Conservation (phyloP, 768 basidiomycete genomes). For the Serendipita sp. region DNA sequence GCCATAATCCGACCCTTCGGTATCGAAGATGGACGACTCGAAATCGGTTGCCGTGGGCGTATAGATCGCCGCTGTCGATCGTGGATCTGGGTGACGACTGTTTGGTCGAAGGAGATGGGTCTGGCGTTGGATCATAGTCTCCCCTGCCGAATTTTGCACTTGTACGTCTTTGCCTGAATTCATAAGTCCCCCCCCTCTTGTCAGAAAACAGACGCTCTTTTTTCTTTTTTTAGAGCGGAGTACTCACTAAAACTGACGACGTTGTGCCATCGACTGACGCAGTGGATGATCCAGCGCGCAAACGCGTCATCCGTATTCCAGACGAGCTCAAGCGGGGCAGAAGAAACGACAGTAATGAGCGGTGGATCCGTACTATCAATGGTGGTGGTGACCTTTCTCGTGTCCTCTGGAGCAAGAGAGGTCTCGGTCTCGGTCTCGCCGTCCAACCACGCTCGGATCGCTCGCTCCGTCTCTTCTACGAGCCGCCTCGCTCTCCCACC, state of each 20-base stretch:
- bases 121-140: slow-evolving; percentile 33
- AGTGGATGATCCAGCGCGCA: slow-evolving; percentile 68
- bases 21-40: slow-evolving; percentile 24
- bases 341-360: slow-evolving; percentile 44
- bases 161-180: slow-evolving; percentile 22
- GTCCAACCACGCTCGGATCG: slow-evolving; percentile 46
- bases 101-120: slow-evolving; percentile 74
- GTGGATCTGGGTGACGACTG: slow-evolving; percentile 40
- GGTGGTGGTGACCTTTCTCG: slow-evolving; percentile 20
- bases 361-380: slow-evolving; percentile 30
- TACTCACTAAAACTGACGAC: slow-evolving; percentile 60
- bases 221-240: slow-evolving; percentile 15
- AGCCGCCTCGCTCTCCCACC: slow-evolving; percentile 45
- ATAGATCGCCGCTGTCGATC: slow-evolving; percentile 29
- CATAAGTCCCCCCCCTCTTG: too few species aligned
- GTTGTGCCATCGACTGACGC: slow-evolving; percentile 63
- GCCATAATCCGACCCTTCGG: slow-evolving; percentile 7
- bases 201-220: too few species aligned
- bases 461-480: slow-evolving; percentile 50
- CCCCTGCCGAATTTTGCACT: slow-evolving; percentile 10
- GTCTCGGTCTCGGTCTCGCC: slow-evolving; percentile 37
- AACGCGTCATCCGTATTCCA: slow-evolving; percentile 63
- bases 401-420: slow-evolving; percentile 26
- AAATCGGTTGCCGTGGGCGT: slow-evolving; percentile 63
- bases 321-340: slow-evolving; percentile 49